Base-by-base conservation (phyloP, 1,284 basidiomycete species). In the Leccinum subrobustum region DNA sequence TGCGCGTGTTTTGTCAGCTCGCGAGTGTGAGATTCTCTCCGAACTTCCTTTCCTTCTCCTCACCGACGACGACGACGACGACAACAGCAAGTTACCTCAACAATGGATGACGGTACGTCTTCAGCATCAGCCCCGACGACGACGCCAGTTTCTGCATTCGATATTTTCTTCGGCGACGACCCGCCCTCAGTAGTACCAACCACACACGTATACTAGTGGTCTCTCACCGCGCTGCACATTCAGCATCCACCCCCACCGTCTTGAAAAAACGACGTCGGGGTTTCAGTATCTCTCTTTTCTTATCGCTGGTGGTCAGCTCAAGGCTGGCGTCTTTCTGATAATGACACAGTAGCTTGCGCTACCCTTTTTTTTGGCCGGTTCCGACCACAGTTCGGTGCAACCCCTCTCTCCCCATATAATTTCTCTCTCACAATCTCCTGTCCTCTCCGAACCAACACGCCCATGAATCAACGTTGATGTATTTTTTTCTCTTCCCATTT, bases 41-140 rank as follows among this genome's bases (percentile, higher is more conserved):
- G n/a, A 33, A 18, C 7, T 23, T 52, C 11, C 27, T 51, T 33
- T 60, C 27, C 53, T 53, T 7, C 11, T 68, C 61, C 11, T 68
- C 61, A 35, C 42, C 62, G 54, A 60, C 69, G 53, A 56, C 70
- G 42, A 56, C 68, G 53, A 50, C 68, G 53, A 53, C 68, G 54
- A 55, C 67, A 58, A 18, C 42, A 58, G 56, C 12, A 71, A 63
- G 57, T 56, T 55, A 64, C 53, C 52, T 66, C 79, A 82, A 78
- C 74, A 76, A 88, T 89, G 87, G 87, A 89, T 86, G 87, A 89
- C 84, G 87, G 87, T 89, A 89, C 87, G 87, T 88, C 78, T 75
- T 82, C 87, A 87, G 80, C 86, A 86, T 86, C 83, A 82, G 78
- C 85, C 76, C 70, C 75, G 72, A 70, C 78, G 65, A 71, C 77